These are phyloP conservation scores for Pythium rishiriense DNA, from an alignment of 352 stramenopile species.

Conservation along the genomic window DNA sequence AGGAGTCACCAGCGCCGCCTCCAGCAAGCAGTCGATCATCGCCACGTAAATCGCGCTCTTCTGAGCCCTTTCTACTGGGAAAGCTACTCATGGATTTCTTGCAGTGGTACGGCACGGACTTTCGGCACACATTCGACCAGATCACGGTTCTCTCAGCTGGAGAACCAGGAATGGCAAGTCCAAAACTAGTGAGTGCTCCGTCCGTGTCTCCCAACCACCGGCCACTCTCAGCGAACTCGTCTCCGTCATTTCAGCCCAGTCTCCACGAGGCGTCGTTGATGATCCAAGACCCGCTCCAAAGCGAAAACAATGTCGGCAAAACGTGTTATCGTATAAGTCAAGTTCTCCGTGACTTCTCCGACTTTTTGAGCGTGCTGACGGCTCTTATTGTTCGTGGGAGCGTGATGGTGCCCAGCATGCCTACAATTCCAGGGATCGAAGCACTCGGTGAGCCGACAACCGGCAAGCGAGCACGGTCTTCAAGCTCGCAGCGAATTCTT, in stretches of 20 bases:
- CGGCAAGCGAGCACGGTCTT: background rate
- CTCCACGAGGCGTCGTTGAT: conserved; percentile 50
- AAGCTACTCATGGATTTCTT: conserved; percentile 86
- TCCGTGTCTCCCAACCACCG: conserved; percentile 4
- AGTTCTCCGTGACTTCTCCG: conserved; percentile 79
- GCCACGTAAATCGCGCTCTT: conserved; percentile 17
- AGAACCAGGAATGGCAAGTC: conserved; percentile 18
- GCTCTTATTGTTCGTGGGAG: conserved; percentile 80
- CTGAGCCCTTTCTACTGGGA: conserved; percentile 49
- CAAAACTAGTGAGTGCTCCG: background rate
- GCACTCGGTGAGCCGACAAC: background rate
- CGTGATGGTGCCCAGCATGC: conserved; percentile 55
- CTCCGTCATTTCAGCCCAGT: conserved; percentile 16
- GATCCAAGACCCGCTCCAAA: conserved; percentile 72
- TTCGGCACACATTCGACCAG: conserved; percentile 68
- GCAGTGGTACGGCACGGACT: conserved; percentile 85
- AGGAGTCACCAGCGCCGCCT: background rate
- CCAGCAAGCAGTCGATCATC: conserved; percentile 5
- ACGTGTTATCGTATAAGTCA: conserved; percentile 85
- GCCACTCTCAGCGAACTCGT: background rate
- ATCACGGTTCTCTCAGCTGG: conserved; percentile 46
- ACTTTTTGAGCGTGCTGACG: conserved; percentile 81
- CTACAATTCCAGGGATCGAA: background rate
- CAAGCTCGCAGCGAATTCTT: conserved; percentile 18
- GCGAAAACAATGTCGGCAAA: conserved; percentile 80